A percentile compares a stretch with the other conserved stretches of the same genome.
phyloP scores from a whole-genome alignment of 2,329 filamentous ascomycete species.

The Aschersonia sp. region DNA sequence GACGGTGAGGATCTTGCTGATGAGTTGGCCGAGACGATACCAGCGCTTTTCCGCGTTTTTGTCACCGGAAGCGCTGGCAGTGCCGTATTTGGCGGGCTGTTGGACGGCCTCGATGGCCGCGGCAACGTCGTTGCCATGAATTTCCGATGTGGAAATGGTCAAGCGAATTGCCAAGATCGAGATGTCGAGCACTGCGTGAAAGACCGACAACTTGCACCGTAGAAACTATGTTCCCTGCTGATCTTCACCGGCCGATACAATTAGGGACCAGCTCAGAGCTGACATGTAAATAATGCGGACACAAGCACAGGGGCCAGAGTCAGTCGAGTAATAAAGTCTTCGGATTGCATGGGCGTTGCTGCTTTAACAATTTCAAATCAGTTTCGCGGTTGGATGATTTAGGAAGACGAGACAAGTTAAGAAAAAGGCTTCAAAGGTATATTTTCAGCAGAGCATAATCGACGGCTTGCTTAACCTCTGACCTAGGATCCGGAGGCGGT shows the following conservation, averaged over 20 bases:
- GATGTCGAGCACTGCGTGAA: background rate
- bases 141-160: background rate
- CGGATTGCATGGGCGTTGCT: no score
- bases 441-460: background rate
- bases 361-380: no score
- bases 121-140: conserved; percentile 43
- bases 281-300: no score
- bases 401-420: no score
- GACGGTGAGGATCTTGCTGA: conserved; percentile 25
- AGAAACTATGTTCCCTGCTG: no score
- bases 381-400: no score
- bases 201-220: background rate
- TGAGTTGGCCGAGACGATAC: conserved; percentile 23
- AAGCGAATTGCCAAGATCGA: background rate
- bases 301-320: no score
- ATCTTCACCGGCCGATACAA: no score
- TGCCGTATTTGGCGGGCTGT: conserved; percentile 56
- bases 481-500: background rate
- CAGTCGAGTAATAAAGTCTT: no score
- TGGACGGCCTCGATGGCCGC: conserved; percentile 49
- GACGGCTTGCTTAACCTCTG: background rate
- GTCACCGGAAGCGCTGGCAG: conserved; percentile 59
- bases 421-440: no score
- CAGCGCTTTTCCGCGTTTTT: conserved; percentile 57
- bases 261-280: no score